These are phyloP conservation scores for Neodidymelliopsis sp. DNA, from an alignment of 2,329 filamentous ascomycete species.

Conservation along the genomic window DNA sequence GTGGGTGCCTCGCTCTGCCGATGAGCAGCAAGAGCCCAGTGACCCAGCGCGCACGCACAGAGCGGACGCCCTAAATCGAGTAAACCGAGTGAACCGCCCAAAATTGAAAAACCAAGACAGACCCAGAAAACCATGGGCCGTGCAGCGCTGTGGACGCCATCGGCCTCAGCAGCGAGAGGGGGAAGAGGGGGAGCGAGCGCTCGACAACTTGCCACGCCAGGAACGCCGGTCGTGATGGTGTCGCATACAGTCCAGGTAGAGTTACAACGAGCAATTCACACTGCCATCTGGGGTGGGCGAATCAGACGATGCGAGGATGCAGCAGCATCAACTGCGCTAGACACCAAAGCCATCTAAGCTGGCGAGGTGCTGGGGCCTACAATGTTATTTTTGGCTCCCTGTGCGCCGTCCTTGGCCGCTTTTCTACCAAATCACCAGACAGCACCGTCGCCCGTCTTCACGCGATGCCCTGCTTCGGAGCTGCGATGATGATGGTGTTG, in stretches of 20 bases:
- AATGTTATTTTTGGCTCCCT: slow-evolving; percentile 35
- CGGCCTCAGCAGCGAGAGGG: slow-evolving; percentile 28
- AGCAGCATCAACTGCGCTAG: slow-evolving; percentile 32
- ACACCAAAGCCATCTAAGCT: slow-evolving; percentile 35
- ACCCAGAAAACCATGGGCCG: slow-evolving; percentile 33
- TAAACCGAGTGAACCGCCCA: slow-evolving; percentile 26
- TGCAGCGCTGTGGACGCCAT: slow-evolving; percentile 34
- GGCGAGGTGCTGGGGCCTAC: slow-evolving; percentile 27
- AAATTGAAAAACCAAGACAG: too few relatives aligned
- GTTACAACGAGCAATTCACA: slow-evolving; percentile 30
- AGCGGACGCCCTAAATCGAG: slow-evolving; percentile 23
- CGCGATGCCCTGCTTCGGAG: slow-evolving; percentile 12
- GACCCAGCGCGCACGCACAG: slow-evolving; percentile 12
- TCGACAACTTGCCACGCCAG: background rate
- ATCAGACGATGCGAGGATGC: slow-evolving; percentile 22
- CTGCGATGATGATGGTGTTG: slow-evolving; percentile 11
- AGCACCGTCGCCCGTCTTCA: slow-evolving; percentile 7
- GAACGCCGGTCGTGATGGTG: slow-evolving; percentile 9
- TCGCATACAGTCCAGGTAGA: slow-evolving; percentile 17
- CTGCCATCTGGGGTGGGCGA: slow-evolving; percentile 16
- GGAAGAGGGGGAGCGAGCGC: background rate
- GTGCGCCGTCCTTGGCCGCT: slow-evolving; percentile 26
- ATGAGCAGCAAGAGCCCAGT: slow-evolving; percentile 7
- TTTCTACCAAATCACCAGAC: slow-evolving; percentile 25
- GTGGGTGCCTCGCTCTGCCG: slow-evolving; percentile 10